Evolutionary conservation across 768 basidiomycete species (phyloP).

Genomic region (Strobilomyces confusus): DNA sequence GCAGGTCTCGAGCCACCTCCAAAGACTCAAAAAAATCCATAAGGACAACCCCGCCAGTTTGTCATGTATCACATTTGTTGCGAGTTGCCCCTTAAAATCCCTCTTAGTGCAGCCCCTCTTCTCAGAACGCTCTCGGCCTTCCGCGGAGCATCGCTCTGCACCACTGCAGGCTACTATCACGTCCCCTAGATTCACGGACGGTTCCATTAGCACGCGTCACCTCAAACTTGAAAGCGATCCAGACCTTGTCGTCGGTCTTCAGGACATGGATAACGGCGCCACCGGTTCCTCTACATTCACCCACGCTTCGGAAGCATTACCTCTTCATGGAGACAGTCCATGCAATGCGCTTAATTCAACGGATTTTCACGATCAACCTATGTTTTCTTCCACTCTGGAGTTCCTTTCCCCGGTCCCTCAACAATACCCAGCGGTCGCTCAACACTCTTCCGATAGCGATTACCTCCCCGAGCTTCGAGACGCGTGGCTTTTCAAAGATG

Average conservation of each 20-base stretch:
- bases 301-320: slow-evolving; percentile 1
- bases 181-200: slow-evolving; percentile 7
- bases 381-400: slow-evolving; percentile 4
- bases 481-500: slow-evolving; percentile 12
- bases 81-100: not conserved
- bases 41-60: slow-evolving; percentile 31
- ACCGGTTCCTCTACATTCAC: slow-evolving; percentile 5
- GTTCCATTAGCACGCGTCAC: slow-evolving; percentile 8
- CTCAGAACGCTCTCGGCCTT: slow-evolving; percentile 18
- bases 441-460: slow-evolving; percentile 3
- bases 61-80: slow-evolving; percentile 10
- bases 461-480: slow-evolving; percentile 16
- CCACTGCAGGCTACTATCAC: slow-evolving; percentile 1
- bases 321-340: not conserved
- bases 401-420: slow-evolving; percentile 6
- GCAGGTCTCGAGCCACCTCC: slow-evolving; percentile 39
- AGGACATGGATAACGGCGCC: not conserved
- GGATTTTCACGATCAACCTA: slow-evolving; percentile 5
- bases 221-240: slow-evolving; percentile 15
- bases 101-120: slow-evolving; percentile 25
- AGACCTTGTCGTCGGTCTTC: slow-evolving; percentile 6
- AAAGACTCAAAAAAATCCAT: slow-evolving; percentile 34
- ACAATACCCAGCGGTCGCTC: not conserved
- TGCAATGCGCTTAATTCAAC: slow-evolving; percentile 2
- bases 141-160: slow-evolving; percentile 9